A percentile compares a stretch with the other conserved stretches of the same genome.
phyloP scores from a whole-genome alignment of 345 rosid species.

The Crucihimalaya himalaica region DNA sequence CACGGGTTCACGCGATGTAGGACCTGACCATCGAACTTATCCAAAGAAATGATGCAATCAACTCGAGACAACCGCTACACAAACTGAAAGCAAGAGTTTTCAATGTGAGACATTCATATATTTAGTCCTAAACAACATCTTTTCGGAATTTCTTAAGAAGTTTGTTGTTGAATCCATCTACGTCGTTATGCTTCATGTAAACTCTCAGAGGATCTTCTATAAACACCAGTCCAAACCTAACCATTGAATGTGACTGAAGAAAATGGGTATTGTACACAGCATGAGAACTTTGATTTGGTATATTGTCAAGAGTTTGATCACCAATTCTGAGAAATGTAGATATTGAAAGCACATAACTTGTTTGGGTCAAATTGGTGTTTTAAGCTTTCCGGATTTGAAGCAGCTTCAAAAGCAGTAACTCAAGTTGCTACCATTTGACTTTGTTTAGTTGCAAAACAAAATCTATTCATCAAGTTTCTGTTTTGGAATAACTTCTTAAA shows the following conservation, averaged over 20 bases:
- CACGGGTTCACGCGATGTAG: slow-evolving; percentile 88
- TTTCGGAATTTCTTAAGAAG: background rate
- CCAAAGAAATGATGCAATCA: slow-evolving; percentile 56
- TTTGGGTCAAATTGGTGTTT: background rate
- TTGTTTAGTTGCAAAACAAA: background rate
- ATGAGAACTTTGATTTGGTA: background rate
- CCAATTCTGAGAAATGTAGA: background rate
- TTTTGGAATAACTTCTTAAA: background rate
- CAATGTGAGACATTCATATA: slow-evolving; percentile 2
- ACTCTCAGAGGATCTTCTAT: background rate
- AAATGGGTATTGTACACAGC: background rate
- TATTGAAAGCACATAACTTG: background rate
- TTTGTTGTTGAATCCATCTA: background rate
- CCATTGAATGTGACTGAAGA: background rate
- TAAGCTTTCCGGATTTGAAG: background rate
- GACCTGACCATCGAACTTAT: slow-evolving; percentile 78
- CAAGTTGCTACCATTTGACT: background rate
- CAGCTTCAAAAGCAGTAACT: background rate
- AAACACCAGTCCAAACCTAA: background rate
- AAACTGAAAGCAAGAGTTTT: background rate
- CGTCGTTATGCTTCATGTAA: background rate
- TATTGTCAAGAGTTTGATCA: background rate
- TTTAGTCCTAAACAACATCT: background rate
- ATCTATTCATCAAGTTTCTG: background rate
- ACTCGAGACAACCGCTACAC: background rate